Conservation (phyloP, 2,329 filamentous ascomycete species). For the Verticillium dahliae region DNA sequence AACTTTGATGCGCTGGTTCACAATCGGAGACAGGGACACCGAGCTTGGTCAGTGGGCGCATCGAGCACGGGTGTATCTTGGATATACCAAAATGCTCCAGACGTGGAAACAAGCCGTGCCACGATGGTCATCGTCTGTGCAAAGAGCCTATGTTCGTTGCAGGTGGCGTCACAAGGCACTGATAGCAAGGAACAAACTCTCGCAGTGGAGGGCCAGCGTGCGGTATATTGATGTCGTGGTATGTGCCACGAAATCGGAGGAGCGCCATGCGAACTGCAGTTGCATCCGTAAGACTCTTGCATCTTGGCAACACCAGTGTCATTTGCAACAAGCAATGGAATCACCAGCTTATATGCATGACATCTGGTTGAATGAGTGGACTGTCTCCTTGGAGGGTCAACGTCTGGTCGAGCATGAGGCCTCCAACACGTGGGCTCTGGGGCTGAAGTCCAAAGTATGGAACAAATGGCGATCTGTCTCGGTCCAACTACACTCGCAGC, state of each 20-base stretch:
- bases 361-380: conserved; percentile 11
- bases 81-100: not conserved
- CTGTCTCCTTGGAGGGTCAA: conserved; percentile 1
- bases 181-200: conserved; percentile 5
- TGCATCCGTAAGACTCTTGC: conserved; percentile 1
- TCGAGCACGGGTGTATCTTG: not conserved
- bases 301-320: conserved; percentile 6
- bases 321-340: not conserved
- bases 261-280: not conserved
- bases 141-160: conserved; percentile 8
- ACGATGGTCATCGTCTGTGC: conserved; percentile 2
- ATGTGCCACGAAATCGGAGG: conserved; percentile 2
- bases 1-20: not conserved
- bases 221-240: conserved; percentile 2
- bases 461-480: conserved; percentile 10
- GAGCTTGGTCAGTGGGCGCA: not conserved
- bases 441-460: conserved; percentile 8
- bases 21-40: no score
- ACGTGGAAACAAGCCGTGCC: not conserved
- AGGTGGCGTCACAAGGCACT: conserved; percentile 7
- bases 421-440: conserved; percentile 2
- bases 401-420: not conserved
- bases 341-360: conserved; percentile 3
- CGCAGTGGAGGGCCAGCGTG: conserved; percentile 5
- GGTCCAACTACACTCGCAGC: conserved; percentile 10